Evolutionary conservation across 129 eudicot genomes (phyloP).

Genomic region (Pittosporum tobira): DNA sequence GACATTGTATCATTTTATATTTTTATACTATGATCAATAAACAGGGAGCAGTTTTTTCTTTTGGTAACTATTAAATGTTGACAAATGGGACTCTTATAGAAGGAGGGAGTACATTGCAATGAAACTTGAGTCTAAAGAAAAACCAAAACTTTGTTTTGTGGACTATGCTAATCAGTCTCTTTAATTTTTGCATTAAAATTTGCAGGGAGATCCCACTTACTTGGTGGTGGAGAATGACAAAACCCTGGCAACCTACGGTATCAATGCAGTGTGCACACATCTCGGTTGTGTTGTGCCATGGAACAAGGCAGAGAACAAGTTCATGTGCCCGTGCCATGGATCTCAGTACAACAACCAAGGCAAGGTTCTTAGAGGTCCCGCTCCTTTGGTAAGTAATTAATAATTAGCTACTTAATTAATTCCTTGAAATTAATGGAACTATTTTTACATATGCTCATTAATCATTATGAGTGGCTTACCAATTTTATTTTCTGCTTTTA

Average conservation of each 20-base stretch:
- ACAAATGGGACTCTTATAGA: no score
- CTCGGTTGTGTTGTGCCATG: slow-evolving; percentile 92
- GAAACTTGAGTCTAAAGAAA: not conserved
- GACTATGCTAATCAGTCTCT: not conserved
- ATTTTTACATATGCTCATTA: not conserved
- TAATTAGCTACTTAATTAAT: not conserved
- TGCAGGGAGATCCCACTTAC: slow-evolving; percentile 91
- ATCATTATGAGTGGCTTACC: not conserved
- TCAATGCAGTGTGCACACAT: slow-evolving; percentile 90
- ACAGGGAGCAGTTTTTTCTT: no score
- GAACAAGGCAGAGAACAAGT: slow-evolving; percentile 90
- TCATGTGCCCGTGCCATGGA: slow-evolving; percentile 92
- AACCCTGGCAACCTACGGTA: slow-evolving; percentile 66
- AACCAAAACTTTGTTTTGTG: not conserved
- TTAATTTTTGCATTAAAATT: slow-evolving; percentile 1
- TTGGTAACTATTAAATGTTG: no score
- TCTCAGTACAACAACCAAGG: slow-evolving; percentile 78
- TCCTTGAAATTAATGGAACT: not conserved
- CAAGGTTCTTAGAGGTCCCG: slow-evolving; percentile 63
- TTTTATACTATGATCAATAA: no score
- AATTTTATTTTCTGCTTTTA: not conserved
- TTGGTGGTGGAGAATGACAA: slow-evolving; percentile 67
- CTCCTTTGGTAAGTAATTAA: slow-evolving; percentile 46
- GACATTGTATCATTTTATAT: no score
- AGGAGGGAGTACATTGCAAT: not conserved